Conservation (phyloP, 164 flowering plant genomes). For the Amborella trichopoda region DNA sequence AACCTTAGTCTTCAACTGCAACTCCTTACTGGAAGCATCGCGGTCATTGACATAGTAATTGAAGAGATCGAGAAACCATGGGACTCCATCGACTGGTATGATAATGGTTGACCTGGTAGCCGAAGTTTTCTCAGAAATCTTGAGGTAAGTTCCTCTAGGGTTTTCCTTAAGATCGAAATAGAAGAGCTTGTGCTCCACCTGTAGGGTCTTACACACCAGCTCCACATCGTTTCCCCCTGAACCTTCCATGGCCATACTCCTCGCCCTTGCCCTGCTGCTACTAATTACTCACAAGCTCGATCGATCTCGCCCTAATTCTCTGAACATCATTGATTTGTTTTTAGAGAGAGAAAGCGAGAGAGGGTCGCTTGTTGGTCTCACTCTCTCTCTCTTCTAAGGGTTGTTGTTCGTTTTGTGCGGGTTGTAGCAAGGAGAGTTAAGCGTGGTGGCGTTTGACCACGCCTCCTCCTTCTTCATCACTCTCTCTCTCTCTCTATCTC, state of each 20-base stretch:
- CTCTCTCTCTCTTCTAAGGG: too few species aligned
- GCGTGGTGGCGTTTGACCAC: not conserved
- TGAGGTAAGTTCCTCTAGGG: constrained; percentile 87
- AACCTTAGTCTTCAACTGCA: constrained; percentile 91
- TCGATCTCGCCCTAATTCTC: not conserved
- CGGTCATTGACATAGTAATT: constrained; percentile 80
- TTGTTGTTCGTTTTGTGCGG: too few species aligned
- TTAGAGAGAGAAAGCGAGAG: constrained; percentile 1
- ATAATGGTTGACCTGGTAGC: constrained; percentile 93
- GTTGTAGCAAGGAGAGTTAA: not conserved
- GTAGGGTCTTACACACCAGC: constrained; percentile 76
- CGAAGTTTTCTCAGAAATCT: constrained; percentile 95
- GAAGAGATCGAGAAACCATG: constrained; percentile 95
- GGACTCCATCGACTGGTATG: constrained; percentile 75
- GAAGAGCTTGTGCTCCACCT: constrained; percentile 98
- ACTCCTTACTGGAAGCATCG: constrained; percentile 80
- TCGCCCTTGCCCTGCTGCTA: constrained; percentile 2
- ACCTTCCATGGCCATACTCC: constrained; percentile 29
- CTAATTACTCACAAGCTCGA: not conserved
- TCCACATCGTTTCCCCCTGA: constrained; percentile 82
- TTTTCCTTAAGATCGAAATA: constrained; percentile 98
- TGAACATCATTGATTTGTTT: not conserved
- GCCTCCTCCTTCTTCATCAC: not conserved
- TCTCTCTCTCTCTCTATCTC: not conserved
- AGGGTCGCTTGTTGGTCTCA: too few species aligned